Conservation (phyloP, 2,329 filamentous ascomycete species). For the Amauroascus verrucosus region DNA sequence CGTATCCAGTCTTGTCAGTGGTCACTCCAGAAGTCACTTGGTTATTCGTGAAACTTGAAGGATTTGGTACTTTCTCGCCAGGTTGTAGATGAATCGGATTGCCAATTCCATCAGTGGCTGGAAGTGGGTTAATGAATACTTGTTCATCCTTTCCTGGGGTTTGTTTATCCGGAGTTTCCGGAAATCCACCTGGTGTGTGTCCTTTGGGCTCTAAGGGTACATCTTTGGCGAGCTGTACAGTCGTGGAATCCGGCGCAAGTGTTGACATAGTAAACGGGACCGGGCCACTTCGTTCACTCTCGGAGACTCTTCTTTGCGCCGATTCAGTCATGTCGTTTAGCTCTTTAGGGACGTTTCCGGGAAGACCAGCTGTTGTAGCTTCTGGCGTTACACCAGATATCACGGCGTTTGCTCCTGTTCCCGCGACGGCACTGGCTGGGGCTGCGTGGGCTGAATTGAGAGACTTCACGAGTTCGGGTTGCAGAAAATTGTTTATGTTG, state of each 20-base stretch:
- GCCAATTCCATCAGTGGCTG: slow-evolving; percentile 48
- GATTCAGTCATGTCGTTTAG: slow-evolving; percentile 12
- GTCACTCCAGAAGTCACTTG: slow-evolving; percentile 56
- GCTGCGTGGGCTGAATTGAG: slow-evolving; percentile 12
- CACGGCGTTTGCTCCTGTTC: slow-evolving; percentile 7
- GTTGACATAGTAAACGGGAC: slow-evolving; percentile 49
- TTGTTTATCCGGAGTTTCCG: slow-evolving; percentile 53
- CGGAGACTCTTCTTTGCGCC: slow-evolving; percentile 10
- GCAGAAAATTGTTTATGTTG: slow-evolving; percentile 89
- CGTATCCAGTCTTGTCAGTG: slow-evolving; percentile 76
- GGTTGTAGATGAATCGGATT: slow-evolving; percentile 74
- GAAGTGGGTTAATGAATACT: slow-evolving; percentile 47
- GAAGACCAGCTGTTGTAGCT: slow-evolving; percentile 60
- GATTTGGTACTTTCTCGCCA: slow-evolving; percentile 68
- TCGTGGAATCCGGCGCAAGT: slow-evolving; percentile 58
- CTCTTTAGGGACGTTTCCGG: slow-evolving; percentile 53
- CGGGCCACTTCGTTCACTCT: slow-evolving; percentile 12
- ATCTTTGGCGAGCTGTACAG: slow-evolving; percentile 56
- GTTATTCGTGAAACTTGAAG: slow-evolving; percentile 53
- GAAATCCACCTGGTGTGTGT: slow-evolving; percentile 56
- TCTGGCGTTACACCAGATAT: slow-evolving; percentile 57
- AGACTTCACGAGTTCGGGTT: slow-evolving; percentile 55
- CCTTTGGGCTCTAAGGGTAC: slow-evolving; percentile 49
- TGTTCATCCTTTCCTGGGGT: slow-evolving; percentile 42
- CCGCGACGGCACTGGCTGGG: slow-evolving; percentile 1